A percentile compares a stretch with the other conserved stretches of the same genome.
phyloP scores from a whole-genome alignment of 2,329 filamentous ascomycete genomes.

The Phaeosphaeriaceae sp. region DNA sequence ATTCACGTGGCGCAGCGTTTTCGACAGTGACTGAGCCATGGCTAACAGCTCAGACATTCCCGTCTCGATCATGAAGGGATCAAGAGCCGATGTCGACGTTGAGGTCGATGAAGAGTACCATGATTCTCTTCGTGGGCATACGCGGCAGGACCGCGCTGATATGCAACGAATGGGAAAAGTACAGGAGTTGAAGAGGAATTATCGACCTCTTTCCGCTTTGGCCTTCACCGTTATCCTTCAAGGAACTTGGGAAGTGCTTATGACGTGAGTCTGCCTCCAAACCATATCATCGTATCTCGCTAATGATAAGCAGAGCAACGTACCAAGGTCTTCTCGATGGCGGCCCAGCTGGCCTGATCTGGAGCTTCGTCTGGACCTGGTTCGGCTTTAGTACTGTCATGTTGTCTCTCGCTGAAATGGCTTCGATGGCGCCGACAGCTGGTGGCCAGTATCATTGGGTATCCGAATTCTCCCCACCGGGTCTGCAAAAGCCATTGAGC shows the following conservation, averaged over 20 bases:
- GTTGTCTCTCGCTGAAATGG: conserved; percentile 44
- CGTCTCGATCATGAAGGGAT: conserved; percentile 14
- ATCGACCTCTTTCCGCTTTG: conserved; percentile 40
- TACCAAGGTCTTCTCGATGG: conserved; percentile 40
- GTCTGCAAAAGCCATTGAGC: conserved; percentile 36
- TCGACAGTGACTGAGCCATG: conserved; percentile 21
- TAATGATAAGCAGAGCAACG: conserved; percentile 24
- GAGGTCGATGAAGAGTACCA: conserved; percentile 37
- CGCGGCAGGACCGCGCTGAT: conserved; percentile 35
- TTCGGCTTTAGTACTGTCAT: conserved; percentile 41
- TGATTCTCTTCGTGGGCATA: conserved; percentile 34
- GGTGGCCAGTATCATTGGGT: conserved; percentile 48
- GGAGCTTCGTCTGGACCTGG: conserved; percentile 46
- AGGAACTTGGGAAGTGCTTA: conserved; percentile 43
- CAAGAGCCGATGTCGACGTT: conserved; percentile 19
- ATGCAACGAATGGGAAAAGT: conserved; percentile 45
- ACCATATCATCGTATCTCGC: background rate
- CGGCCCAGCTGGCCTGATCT: conserved; percentile 42
- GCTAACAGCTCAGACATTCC: conserved; percentile 20
- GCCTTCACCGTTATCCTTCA: conserved; percentile 44
- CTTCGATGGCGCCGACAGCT: conserved; percentile 44
- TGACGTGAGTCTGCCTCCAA: conserved; percentile 28
- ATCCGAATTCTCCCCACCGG: conserved; percentile 41
- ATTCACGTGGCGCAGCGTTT: conserved; percentile 15
- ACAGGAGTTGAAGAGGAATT: conserved; percentile 44